These are phyloP conservation scores for Aspergillus brunneoviolaceus DNA, from an alignment of 2,329 filamentous ascomycete genomes.

Conservation along the genomic window DNA sequence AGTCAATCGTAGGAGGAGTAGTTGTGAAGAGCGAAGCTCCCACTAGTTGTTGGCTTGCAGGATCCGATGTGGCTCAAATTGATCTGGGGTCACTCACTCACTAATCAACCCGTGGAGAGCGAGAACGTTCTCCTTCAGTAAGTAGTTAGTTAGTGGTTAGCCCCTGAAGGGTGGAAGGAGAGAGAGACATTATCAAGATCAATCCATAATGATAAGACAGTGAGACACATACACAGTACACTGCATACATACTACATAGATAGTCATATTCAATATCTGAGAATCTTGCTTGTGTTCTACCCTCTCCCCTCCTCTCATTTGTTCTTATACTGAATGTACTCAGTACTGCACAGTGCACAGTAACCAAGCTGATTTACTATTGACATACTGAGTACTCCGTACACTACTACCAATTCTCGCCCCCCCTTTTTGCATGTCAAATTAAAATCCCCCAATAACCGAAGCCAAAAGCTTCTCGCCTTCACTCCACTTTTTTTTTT, in stretches of 20 bases:
- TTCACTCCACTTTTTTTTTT: not conserved
- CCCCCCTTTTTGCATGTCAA: not conserved
- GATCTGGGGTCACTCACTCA: not conserved
- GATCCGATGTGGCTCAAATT: not conserved
- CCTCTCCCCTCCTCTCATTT: not conserved
- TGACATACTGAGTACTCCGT: too few species aligned
- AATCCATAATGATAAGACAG: too few species aligned
- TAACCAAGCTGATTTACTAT: too few species aligned
- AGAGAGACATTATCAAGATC: too few species aligned
- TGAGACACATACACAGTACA: too few species aligned
- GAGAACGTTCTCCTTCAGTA: not conserved
- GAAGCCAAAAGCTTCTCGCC: slow-evolving; percentile 1
- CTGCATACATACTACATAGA: too few species aligned
- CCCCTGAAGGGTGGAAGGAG: not conserved
- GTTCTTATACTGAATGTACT: too few species aligned
- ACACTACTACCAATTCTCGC: not conserved
- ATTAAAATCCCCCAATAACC: too few species aligned
- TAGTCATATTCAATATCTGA: too few species aligned
- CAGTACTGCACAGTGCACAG: too few species aligned
- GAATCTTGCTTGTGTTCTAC: not conserved
- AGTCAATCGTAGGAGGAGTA: too few species aligned
- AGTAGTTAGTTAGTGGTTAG: not conserved
- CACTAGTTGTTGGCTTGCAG: not conserved
- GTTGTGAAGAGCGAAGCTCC: not conserved
- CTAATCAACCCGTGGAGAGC: not conserved